Conservation (phyloP, 2,329 filamentous ascomycete genomes). For the Fusarium pseudograminearum region DNA sequence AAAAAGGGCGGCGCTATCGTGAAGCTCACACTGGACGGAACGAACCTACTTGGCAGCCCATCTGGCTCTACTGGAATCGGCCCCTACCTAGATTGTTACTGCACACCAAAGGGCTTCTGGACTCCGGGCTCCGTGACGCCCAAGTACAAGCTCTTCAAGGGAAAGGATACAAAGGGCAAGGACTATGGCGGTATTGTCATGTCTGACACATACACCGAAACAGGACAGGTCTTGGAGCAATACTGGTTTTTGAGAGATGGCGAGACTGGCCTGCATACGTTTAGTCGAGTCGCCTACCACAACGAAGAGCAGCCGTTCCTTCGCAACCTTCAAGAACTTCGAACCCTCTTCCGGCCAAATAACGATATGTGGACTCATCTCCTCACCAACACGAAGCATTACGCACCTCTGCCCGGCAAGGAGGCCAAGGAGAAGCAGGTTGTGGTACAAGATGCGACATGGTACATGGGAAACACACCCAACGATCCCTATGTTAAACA, state of each 20-base stretch:
- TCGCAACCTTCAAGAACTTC: conserved; percentile 70
- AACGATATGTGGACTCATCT: conserved; percentile 72
- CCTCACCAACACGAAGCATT: conserved; percentile 66
- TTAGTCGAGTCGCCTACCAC: conserved; percentile 70
- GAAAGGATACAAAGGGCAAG: conserved; percentile 61
- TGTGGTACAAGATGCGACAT: conserved; percentile 73
- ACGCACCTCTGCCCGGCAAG: conserved; percentile 60
- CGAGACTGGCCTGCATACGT: conserved; percentile 72
- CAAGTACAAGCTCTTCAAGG: conserved; percentile 59
- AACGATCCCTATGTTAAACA: conserved; percentile 67
- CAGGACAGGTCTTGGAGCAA: conserved; percentile 70
- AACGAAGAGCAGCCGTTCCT: conserved; percentile 68
- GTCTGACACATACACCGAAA: conserved; percentile 68
- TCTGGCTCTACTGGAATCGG: conserved; percentile 59
- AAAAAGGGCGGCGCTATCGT: conserved; percentile 55
- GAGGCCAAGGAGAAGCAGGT: conserved; percentile 55
- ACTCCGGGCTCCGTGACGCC: conserved; percentile 65
- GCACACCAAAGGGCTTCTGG: conserved; percentile 68
- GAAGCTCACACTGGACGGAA: conserved; percentile 53
- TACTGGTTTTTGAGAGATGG: conserved; percentile 74
- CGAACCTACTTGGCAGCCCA: conserved; percentile 63
- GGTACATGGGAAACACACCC: conserved; percentile 67
- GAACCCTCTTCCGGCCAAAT: conserved; percentile 71
- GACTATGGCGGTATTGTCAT: conserved; percentile 70
- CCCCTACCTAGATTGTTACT: conserved; percentile 74